Conservation (phyloP, 352 stramenopile species). For the Phytophthora pseudosyringae region DNA sequence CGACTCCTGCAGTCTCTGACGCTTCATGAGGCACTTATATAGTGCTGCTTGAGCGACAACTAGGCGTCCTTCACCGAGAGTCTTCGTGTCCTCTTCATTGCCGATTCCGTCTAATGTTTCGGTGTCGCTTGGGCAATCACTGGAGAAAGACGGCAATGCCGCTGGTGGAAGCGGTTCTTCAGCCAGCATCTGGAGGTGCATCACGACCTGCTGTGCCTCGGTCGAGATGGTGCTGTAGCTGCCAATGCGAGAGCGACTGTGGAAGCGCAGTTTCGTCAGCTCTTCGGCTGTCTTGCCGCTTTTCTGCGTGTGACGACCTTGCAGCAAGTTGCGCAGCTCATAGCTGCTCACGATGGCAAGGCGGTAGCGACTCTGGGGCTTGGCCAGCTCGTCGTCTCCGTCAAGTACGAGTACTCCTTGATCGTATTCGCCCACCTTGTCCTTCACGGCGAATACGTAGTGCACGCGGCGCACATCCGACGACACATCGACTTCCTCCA, state of each 20-base stretch:
- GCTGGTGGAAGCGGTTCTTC: constrained; percentile 19
- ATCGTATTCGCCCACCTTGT: constrained; percentile 38
- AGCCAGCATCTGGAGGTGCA: constrained; percentile 43
- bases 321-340: constrained; percentile 54
- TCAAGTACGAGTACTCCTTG: constrained; percentile 26
- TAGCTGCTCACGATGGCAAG: constrained; percentile 76
- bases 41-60: constrained; percentile 58
- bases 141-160: constrained; percentile 23
- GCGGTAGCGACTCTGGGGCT: constrained; percentile 13
- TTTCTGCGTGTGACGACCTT: constrained; percentile 31
- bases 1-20: constrained; percentile 54
- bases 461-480: constrained; percentile 67
- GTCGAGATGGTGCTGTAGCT: constrained; percentile 78
- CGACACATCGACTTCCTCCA: constrained; percentile 75
- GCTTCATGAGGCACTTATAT: constrained; percentile 65
- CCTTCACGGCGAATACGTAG: constrained; percentile 63
- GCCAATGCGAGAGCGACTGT: constrained; percentile 71
- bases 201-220: constrained; percentile 51
- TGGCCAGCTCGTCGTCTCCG: constrained; percentile 9
- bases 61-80: constrained; percentile 25
- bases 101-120: constrained; percentile 23
- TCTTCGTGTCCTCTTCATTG: constrained; percentile 17
- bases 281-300: constrained; percentile 19
- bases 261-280: constrained; percentile 57
- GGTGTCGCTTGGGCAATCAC: constrained; percentile 29